Evolutionary conservation across 2,329 filamentous ascomycete species (phyloP).

Genomic region (Fusarium decemcellulare): DNA sequence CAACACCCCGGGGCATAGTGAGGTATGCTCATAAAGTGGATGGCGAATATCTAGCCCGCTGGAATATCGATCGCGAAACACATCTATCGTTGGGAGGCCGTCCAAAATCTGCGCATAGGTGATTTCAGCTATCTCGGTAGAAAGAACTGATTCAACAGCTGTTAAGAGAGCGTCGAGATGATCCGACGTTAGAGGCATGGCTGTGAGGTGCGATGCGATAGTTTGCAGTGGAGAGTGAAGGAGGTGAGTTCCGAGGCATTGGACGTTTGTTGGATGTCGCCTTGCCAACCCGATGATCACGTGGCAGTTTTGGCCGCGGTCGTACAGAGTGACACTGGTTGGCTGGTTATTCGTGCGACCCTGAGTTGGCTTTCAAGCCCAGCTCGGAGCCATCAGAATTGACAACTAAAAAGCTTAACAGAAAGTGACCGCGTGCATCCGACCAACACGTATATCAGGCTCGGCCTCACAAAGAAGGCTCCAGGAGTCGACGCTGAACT

Average conservation of each 20-base stretch:
- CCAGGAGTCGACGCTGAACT: neutral
- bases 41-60: neutral
- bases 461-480: neutral
- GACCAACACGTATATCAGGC: neutral
- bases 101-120: slow-evolving; percentile 20
- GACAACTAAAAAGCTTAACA: neutral
- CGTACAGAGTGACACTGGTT: neutral
- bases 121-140: slow-evolving; percentile 13
- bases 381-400: too few relatives aligned
- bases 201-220: neutral
- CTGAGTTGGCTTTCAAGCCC: neutral
- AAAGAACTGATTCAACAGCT: slow-evolving; percentile 12
- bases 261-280: slow-evolving; percentile 3
- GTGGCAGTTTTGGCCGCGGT: slow-evolving; percentile 1
- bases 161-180: slow-evolving; percentile 5
- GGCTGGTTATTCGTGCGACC: neutral
- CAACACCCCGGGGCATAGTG: slow-evolving; percentile 11
- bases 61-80: slow-evolving; percentile 4
- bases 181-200: slow-evolving; percentile 6
- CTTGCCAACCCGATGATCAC: slow-evolving; percentile 2
- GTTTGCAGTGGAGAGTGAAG: slow-evolving; percentile 4
- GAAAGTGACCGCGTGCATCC: neutral
- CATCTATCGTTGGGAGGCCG: slow-evolving; percentile 13
- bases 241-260: neutral
- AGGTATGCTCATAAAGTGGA: slow-evolving; percentile 10